These are phyloP conservation scores for Uronychia setigera DNA, from an alignment of 73 alveolate genomes.

Conservation along the genomic window DNA sequence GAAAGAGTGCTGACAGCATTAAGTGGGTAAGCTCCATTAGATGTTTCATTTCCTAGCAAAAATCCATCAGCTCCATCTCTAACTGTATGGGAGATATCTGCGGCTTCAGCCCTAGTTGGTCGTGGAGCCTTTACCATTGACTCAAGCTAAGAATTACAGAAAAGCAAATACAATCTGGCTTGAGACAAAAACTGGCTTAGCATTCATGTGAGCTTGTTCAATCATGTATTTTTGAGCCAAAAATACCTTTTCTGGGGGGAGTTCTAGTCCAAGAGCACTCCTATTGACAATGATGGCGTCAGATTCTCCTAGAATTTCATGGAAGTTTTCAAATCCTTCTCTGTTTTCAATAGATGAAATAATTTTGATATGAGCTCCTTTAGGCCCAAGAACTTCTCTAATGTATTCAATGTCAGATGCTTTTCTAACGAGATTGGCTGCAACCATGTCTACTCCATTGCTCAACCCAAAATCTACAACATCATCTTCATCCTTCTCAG, in stretches of 20 bases:
- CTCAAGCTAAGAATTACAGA: constrained; percentile 48
- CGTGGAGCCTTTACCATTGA: constrained; percentile 83
- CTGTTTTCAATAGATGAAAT: constrained; percentile 77
- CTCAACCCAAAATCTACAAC: constrained; percentile 27
- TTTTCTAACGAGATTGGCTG: constrained; percentile 70
- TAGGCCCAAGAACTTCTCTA: constrained; percentile 54
- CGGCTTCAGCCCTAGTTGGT: constrained; percentile 94
- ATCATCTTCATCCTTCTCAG: constrained; percentile 44
- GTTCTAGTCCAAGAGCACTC: constrained; percentile 60
- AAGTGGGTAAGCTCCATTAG: constrained; percentile 68
- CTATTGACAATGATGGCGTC: constrained; percentile 83
- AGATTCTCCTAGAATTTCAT: constrained; percentile 66
- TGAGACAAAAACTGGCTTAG: constrained; percentile 74
- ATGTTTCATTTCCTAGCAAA: constrained; percentile 84
- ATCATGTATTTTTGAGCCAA: constrained; percentile 60
- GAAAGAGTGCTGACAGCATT: constrained; percentile 62
- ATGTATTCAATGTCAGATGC: constrained; percentile 61
- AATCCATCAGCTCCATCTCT: constrained; percentile 90
- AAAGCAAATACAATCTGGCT: constrained; percentile 49
- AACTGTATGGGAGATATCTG: constrained; percentile 86
- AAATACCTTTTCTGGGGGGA: constrained; percentile 61
- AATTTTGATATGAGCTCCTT: constrained; percentile 70
- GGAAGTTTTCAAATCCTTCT: constrained; percentile 81
- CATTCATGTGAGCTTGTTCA: constrained; percentile 43
- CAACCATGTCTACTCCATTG: constrained; percentile 73